Evolutionary conservation across 371 early-diverging fungal genomes (phyloP).

Genomic region (Apophysomyces variabilis): DNA sequence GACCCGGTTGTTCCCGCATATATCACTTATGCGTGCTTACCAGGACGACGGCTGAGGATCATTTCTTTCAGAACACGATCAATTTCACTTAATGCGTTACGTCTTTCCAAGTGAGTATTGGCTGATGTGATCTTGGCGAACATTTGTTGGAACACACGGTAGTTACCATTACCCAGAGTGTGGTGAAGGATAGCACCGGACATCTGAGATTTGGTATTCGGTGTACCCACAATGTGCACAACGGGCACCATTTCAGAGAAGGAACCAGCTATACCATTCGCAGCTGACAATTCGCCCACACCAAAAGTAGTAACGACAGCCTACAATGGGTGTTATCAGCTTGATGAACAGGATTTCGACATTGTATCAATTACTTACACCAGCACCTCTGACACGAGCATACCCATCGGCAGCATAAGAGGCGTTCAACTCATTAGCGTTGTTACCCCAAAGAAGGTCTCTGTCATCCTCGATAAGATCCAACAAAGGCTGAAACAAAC

Average conservation of each 20-base stretch:
- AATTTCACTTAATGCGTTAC: constrained; percentile 43
- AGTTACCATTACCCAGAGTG: constrained; percentile 60
- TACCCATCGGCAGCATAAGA: constrained; percentile 62
- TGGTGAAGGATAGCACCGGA: constrained; percentile 53
- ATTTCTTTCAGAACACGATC: constrained; percentile 38
- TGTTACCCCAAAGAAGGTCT: constrained; percentile 42
- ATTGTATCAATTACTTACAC: constrained; percentile 6
- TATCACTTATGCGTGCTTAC: neutral
- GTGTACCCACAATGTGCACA: constrained; percentile 60
- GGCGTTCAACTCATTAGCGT: constrained; percentile 53
- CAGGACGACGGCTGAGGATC: constrained; percentile 30
- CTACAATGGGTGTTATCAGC: neutral
- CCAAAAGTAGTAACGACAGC: constrained; percentile 61
- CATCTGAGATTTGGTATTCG: constrained; percentile 42
- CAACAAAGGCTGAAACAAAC: constrained; percentile 28
- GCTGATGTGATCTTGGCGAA: constrained; percentile 44
- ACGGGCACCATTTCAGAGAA: constrained; percentile 60
- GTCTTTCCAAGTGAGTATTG: constrained; percentile 32
- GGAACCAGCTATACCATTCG: constrained; percentile 61
- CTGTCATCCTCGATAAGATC: constrained; percentile 43
- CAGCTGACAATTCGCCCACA: constrained; percentile 58
- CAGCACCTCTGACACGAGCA: constrained; percentile 44
- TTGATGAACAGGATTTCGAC: too few species aligned
- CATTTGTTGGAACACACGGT: constrained; percentile 45
- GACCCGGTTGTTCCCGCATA: constrained; percentile 16